Conservation (phyloP, 495 filamentous ascomycete genomes). For the Podospora sp. region DNA sequence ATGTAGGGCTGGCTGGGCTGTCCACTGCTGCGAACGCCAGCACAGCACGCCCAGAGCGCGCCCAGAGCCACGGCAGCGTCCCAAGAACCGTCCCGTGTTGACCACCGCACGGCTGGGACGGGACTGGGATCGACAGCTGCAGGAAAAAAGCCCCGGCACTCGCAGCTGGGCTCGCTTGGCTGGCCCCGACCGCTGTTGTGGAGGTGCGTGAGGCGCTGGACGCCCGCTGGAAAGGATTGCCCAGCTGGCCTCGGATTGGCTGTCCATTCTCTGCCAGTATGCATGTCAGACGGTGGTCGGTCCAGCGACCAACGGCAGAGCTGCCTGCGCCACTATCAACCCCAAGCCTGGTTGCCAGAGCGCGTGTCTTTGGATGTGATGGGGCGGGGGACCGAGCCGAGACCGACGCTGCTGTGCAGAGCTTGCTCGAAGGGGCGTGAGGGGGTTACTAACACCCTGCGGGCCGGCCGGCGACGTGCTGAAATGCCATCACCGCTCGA, state of each 20-base stretch:
- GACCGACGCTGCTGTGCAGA: background rate
- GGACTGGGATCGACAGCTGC: background rate
- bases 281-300: constrained; percentile 1
- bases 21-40: background rate
- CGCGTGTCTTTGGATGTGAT: background rate
- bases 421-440: background rate
- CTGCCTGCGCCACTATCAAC: background rate
- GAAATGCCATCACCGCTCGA: background rate
- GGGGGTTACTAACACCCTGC: background rate
- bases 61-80: background rate
- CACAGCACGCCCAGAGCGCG: background rate
- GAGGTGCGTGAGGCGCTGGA: background rate
- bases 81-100: background rate
- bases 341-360: background rate
- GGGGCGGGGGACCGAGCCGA: background rate
- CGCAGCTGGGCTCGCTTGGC: background rate
- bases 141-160: background rate
- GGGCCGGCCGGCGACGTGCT: background rate
- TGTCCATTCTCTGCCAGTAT: background rate
- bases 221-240: background rate
- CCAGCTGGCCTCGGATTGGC: background rate
- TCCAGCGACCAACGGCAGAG: background rate
- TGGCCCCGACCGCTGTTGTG: background rate
- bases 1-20: background rate
- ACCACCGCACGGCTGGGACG: background rate